Evolutionary conservation across 768 basidiomycete species (phyloP).

Genomic region (Leccinum ochraceum): DNA sequence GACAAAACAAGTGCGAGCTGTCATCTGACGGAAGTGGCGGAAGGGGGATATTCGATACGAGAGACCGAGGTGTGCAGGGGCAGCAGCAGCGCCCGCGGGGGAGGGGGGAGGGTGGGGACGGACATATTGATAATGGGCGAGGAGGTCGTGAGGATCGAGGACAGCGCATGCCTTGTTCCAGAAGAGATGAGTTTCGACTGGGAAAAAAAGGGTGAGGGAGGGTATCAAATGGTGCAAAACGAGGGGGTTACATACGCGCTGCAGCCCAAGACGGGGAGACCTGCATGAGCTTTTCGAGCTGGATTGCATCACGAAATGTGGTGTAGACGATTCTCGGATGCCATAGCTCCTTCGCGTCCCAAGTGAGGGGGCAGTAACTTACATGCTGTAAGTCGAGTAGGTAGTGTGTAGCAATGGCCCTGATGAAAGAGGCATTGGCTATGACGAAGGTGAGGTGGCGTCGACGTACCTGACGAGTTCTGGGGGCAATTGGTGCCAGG

Average conservation of each 20-base stretch:
- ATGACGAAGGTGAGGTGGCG: slow-evolving; percentile 29
- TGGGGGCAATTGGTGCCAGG: slow-evolving; percentile 61
- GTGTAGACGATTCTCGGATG: slow-evolving; percentile 61
- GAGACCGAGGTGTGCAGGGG: slow-evolving; percentile 33
- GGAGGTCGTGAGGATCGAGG: slow-evolving; percentile 62
- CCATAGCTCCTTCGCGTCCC: slow-evolving; percentile 57
- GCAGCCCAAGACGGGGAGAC: slow-evolving; percentile 60
- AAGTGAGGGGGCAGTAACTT: slow-evolving; percentile 48
- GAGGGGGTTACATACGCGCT: slow-evolving; percentile 50
- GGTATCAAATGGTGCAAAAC: not conserved
- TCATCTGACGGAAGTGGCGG: slow-evolving; percentile 63
- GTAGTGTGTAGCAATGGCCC: slow-evolving; percentile 46
- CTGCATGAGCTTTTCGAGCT: slow-evolving; percentile 62
- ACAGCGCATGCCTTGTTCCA: slow-evolving; percentile 65
- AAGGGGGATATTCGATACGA: slow-evolving; percentile 49
- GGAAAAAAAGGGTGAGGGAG: slow-evolving; percentile 11
- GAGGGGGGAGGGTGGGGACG: slow-evolving; percentile 37
- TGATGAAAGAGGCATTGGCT: slow-evolving; percentile 9
- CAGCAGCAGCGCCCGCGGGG: slow-evolving; percentile 32
- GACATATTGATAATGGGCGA: slow-evolving; percentile 49
- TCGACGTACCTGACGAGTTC: slow-evolving; percentile 59
- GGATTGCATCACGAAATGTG: slow-evolving; percentile 59
- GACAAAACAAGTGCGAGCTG: slow-evolving; percentile 55
- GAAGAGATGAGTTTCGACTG: slow-evolving; percentile 70
- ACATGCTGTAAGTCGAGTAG: slow-evolving; percentile 48